These are phyloP conservation scores for Schizopora paradoxa DNA, from an alignment of 1,284 basidiomycete genomes.

Conservation along the genomic window DNA sequence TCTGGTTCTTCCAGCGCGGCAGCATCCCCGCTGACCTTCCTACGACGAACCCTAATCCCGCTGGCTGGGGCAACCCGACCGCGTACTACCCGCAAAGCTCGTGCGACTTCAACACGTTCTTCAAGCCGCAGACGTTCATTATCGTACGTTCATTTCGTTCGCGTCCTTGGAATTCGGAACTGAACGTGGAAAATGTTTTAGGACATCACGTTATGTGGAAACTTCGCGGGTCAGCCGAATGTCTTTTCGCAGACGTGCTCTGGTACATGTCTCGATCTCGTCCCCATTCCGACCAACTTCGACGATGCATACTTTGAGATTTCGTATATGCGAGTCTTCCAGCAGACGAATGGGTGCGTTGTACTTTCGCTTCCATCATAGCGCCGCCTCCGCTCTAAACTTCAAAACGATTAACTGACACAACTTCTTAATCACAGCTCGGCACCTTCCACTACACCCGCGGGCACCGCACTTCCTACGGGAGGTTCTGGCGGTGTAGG, in stretches of 20 bases:
- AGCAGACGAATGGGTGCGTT: constrained; percentile 3
- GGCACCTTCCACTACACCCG: too few relatives aligned
- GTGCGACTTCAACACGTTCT: not conserved
- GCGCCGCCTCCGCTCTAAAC: too few relatives aligned
- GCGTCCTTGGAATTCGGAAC: not conserved
- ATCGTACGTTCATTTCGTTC: constrained; percentile 3
- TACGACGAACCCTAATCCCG: not conserved
- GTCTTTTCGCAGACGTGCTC: constrained; percentile 17
- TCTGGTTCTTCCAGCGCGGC: constrained; percentile 34
- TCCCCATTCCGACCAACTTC: constrained; percentile 11
- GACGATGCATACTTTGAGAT: constrained; percentile 18
- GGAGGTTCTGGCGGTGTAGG: too few relatives aligned
- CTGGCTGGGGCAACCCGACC: not conserved
- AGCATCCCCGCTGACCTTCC: not conserved
- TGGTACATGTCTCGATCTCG: constrained; percentile 15
- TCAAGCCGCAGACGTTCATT: not conserved
- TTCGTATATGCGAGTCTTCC: constrained; percentile 13
- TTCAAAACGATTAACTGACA: too few relatives aligned
- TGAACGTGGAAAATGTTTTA: too few relatives aligned
- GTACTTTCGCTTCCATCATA: too few relatives aligned
- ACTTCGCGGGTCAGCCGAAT: constrained; percentile 18
- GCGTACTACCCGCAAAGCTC: not conserved
- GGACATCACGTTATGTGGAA: constrained; percentile 22
- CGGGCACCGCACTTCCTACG: too few relatives aligned
- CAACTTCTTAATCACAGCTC: too few relatives aligned